Base-by-base conservation (phyloP, 2,329 filamentous ascomycete species). In the Paracoccidioides lutzii region DNA sequence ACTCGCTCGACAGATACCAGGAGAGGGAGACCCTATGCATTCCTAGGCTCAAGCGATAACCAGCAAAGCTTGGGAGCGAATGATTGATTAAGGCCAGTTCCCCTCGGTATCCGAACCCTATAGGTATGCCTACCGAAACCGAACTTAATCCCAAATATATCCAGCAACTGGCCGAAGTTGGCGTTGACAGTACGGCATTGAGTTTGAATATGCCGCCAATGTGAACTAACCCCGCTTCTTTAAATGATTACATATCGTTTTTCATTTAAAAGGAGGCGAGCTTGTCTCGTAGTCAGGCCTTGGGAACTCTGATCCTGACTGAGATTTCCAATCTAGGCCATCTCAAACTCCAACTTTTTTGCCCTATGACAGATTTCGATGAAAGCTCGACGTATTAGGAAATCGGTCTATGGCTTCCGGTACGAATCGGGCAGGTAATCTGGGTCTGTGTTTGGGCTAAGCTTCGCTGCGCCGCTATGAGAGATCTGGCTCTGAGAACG, bases 401-500 rank as follows among this genome's bases (percentile, higher is more conserved):
- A 37, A 53, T 52, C n/a, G 3, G 3, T 4, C 5, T 10, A 15
- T 28, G 22, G 6, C 30, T 44, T 46, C 35, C 22, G 30, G 22
- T 42, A 42, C 50, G n/a, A 30, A 41, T 43, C 22, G n/a, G 37
- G 52, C 14, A 44, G n/a, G 22, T 22, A 14, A 12, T 28, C 12
- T 35, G 32, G 37, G 41, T 40, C 6, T 55, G 35, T 56, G 54
- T 49, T 52, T 33, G 54, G 46, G 44, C 55, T 45, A 38, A 48
- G 54, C 57, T 52, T 58, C 46, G 52, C 54, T 52, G 54, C 52
- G 46, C 43, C 46, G 22, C 15, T 6, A 30, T 14, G 41, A 40
- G 10, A 44, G 12, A 41, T 22, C 28, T 46, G 14, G 30, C 37
- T 42, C 38, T 48, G 57, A 33, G 28, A 35, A 8, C 32, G 37